phyloP scores from a whole-genome alignment of 2,329 filamentous ascomycete species.

The Thermomyces lanuginosus region DNA sequence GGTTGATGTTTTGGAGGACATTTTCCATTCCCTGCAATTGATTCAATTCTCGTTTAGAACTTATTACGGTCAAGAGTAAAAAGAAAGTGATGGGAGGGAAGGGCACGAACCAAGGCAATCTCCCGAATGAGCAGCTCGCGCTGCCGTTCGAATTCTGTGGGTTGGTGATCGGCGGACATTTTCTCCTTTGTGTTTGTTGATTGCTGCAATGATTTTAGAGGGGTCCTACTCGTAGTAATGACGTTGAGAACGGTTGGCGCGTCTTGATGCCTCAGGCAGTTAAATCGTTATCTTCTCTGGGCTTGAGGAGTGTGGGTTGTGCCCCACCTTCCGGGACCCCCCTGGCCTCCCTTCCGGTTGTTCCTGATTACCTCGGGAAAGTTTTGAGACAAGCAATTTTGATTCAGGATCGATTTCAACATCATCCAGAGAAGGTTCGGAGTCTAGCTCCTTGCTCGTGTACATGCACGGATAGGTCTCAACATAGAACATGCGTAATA shows the following conservation, averaged over 20 bases:
- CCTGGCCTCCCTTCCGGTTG: no score
- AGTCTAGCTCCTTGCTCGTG: no score
- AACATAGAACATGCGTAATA: no score
- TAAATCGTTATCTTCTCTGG: neutral
- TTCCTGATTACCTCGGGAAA: no score
- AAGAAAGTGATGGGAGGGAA: neutral
- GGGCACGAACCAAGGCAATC: constrained; percentile 20
- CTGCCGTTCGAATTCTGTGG: constrained; percentile 28
- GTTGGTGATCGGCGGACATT: constrained; percentile 7
- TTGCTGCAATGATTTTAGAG: neutral
- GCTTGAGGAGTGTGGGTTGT: no score
- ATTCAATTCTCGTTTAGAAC: neutral
- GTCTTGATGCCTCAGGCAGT: neutral
- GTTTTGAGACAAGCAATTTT: no score
- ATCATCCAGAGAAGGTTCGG: no score
- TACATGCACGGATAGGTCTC: no score
- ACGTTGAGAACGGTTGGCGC: neutral
- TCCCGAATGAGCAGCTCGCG: constrained; percentile 27
- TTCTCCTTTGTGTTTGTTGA: neutral
- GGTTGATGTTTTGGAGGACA: constrained; percentile 90
- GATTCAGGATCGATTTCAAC: no score
- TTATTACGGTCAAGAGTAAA: no score
- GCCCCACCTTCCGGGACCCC: no score
- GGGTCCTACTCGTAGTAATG: neutral
- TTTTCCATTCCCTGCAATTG: constrained; percentile 52